A percentile compares a stretch with the other conserved stretches of the same genome.
Evolutionary conservation across 768 basidiomycete genomes (phyloP).

Genomic region (Cyclocybe aegerita): DNA sequence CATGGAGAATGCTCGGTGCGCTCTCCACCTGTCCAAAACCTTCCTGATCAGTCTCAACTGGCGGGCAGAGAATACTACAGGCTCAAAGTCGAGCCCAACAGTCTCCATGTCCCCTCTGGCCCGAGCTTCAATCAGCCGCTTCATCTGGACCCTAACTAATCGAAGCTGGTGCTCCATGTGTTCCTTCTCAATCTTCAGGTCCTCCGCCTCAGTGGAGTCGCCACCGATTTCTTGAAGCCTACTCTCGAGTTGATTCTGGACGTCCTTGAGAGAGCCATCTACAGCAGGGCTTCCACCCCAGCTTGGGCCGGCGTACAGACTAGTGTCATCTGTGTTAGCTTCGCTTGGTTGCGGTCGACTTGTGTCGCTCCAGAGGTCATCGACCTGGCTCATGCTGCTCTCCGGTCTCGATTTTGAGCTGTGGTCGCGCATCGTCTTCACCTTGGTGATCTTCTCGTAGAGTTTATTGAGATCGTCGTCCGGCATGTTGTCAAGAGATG

Average conservation of each 20-base stretch:
- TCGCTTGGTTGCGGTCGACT: conserved; percentile 81
- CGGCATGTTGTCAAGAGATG: conserved; percentile 86
- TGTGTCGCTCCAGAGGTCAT: conserved; percentile 88
- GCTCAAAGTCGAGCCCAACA: conserved; percentile 67
- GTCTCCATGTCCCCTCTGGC: conserved; percentile 74
- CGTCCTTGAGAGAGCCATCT: conserved; percentile 64
- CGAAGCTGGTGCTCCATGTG: conserved; percentile 90
- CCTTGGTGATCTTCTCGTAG: conserved; percentile 92
- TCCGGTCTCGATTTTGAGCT: conserved; percentile 82
- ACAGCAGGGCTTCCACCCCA: conserved; percentile 61
- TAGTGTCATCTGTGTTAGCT: conserved; percentile 85
- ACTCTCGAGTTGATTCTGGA: conserved; percentile 74
- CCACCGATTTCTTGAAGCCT: conserved; percentile 60
- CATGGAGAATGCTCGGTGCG: conserved; percentile 86
- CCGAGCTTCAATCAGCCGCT: conserved; percentile 71
- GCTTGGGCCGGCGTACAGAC: conserved; percentile 65
- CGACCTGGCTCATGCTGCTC: conserved; percentile 82
- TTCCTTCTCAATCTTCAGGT: conserved; percentile 85
- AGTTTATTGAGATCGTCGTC: conserved; percentile 94
- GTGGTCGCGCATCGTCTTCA: conserved; percentile 84
- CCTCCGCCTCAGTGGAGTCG: conserved; percentile 69
- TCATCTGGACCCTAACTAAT: conserved; percentile 81
- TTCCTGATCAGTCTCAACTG: conserved; percentile 82
- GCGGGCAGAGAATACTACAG: conserved; percentile 77
- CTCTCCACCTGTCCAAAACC: conserved; percentile 83